Base-by-base conservation (phyloP, 225 moss, liverwort and hornwort species). In the Marchantia polymorpha region DNA sequence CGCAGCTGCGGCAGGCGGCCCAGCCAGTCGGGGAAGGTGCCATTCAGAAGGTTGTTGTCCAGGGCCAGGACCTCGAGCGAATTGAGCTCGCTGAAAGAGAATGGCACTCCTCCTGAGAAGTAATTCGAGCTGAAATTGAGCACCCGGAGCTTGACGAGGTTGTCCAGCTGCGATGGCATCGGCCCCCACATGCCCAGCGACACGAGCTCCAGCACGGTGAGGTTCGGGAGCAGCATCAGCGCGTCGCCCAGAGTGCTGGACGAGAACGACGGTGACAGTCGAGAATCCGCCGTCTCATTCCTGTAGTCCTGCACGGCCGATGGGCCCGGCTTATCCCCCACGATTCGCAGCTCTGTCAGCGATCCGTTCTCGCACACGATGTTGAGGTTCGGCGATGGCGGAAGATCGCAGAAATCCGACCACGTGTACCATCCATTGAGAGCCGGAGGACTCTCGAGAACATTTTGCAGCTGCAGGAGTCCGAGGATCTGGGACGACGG, bases 181-280 rank as follows among this genome's bases (percentile, higher is more conserved):
- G 80, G 30, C 13, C 97, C 97, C 90, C 91, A 99, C 90, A 99
- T 91, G 74, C 97, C 97, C 52, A 93, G 75, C 23, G 83, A 84
- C 48, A 92, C 90, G 10, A 99, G 91, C 83, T 94, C 93, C 64
- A 99, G 61, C 12, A 85, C 87, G 9, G 87, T 90, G 77, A 99
- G 89, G 83, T 92, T 94, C 3, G 92, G 91, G 30, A 99, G 90
- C 0, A 86, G 65, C 65, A 82, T 55, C 0, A 99, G 89, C 6
- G 88, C 80, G 4, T 85, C 84, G 8, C 74, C 88, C 46, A 99
- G 82, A 27, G 76, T 25, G 20, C 73, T 82, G 0, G 86, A 78
- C 12, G 89, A 91, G 79, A 94, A 99, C 10, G 83, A 64, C 1
- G 88, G 46, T 1, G 91, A 80, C 1, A 90, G 86, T 23, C 74